These are phyloP conservation scores for Musa balbisiana DNA, from an alignment of 202 grass and related monocot genomes.

Conservation along the genomic window DNA sequence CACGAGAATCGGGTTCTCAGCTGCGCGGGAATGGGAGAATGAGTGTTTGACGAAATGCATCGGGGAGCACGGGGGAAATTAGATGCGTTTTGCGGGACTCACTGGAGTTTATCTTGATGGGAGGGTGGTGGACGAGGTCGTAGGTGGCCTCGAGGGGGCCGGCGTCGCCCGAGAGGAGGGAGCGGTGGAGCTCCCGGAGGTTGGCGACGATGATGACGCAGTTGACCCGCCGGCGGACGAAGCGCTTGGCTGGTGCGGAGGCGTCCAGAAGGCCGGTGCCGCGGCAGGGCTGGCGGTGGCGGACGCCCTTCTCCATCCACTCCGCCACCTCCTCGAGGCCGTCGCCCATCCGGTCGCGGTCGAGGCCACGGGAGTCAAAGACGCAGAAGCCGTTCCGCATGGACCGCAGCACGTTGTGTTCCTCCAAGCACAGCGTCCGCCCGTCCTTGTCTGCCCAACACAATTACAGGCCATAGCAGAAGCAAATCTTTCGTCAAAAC, in stretches of 20 bases:
- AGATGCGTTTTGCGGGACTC: not conserved
- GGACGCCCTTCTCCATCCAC: slow-evolving; percentile 20
- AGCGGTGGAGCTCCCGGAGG: slow-evolving; percentile 18
- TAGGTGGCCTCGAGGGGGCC: slow-evolving; percentile 12
- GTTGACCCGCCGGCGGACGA: slow-evolving; percentile 21
- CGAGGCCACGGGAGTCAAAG: slow-evolving; percentile 20
- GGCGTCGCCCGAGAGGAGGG: slow-evolving; percentile 14
- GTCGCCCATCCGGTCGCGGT: slow-evolving; percentile 3
- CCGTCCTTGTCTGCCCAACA: slow-evolving; percentile 10
- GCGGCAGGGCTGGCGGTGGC: slow-evolving; percentile 24
- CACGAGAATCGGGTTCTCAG: slow-evolving; percentile 14
- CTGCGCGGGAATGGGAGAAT: not conserved
- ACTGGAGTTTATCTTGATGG: slow-evolving; percentile 4
- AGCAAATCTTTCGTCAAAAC: not conserved
- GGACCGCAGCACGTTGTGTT: slow-evolving; percentile 24
- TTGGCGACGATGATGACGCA: slow-evolving; percentile 10
- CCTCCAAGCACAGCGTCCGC: slow-evolving; percentile 24
- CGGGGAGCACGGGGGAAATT: not conserved
- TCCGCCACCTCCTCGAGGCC: slow-evolving; percentile 16
- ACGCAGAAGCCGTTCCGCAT: slow-evolving; percentile 29
- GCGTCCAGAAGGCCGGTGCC: not conserved
- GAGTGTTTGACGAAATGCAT: slow-evolving; percentile 14
- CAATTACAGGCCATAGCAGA: not conserved
- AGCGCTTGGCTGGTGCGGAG: slow-evolving; percentile 17
- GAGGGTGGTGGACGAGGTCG: slow-evolving; percentile 12